Evolutionary conservation across 208 protist genomes (phyloP), one percentile per base, ranked within the genome.

Genomic region (Crithidia fasciculata): DNA sequence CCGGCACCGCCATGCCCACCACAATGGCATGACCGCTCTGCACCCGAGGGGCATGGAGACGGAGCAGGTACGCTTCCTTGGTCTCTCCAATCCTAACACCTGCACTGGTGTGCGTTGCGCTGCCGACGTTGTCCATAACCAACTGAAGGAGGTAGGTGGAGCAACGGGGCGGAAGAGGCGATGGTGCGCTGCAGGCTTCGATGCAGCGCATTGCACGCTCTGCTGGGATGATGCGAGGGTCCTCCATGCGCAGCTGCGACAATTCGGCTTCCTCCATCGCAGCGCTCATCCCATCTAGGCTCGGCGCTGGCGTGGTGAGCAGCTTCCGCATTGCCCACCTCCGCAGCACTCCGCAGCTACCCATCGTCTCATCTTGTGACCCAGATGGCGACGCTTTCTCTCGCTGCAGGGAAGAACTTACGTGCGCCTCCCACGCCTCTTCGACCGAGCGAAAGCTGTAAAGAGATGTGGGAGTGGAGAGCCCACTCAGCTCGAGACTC

Each of bases 371-470:
- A 9, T 13, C 55, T n/a, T 62, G 6, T 15, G 0, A 37, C 7
- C 0, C 40, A 15, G 8, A 39, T 15, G 4, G 9, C 2, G 50
- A 16, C 5, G n/a, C 2, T 28, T 0, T 5, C 19, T 2, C 45
- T 0, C 10, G 6, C n/a, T 60, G 18, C 54, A 81, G 45, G 37
- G 49, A 72, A 8, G 19, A 36, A 8, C 16, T 28, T 40, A 86
- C 52, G 56, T 87, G 86, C 10, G 41, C 52, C 69, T 85, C 83
- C 63, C 84, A 82, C 18, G 81, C 75, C 7, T 41, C 47, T 56
- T 90, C 86, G 0, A 88, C 61, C 2, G 80, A 86, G 18, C 44
- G 68, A 53, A 82, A 90, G 57, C 86, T 87, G 69, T 84, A 76
- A 7, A 84, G 50, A 8, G 79, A 84, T 13, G 58, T 70, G 10